These are phyloP conservation scores for Saccharata proteae DNA, from an alignment of 2,329 filamentous ascomycete genomes.

Conservation along the genomic window DNA sequence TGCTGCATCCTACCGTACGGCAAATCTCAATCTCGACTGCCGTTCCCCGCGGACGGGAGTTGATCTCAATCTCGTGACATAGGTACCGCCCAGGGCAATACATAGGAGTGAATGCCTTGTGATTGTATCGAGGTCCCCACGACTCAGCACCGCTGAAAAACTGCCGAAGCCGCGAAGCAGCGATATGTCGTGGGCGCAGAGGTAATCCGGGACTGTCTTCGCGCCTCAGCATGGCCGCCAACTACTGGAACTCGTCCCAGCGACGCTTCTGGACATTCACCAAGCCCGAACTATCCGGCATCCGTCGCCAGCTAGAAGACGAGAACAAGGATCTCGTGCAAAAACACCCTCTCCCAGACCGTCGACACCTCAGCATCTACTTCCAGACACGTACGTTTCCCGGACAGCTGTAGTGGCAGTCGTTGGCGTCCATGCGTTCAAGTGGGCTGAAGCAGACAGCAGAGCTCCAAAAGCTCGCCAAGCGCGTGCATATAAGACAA, in stretches of 20 bases:
- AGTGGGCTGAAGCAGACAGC: slow-evolving; percentile 4
- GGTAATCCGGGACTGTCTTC: neutral
- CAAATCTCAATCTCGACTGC: no score
- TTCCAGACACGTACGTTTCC: slow-evolving; percentile 69
- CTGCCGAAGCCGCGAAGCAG: no score
- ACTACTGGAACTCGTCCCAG: slow-evolving; percentile 95
- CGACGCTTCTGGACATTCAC: slow-evolving; percentile 83
- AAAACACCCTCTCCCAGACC: slow-evolving; percentile 71
- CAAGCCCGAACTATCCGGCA: slow-evolving; percentile 62
- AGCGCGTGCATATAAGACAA: slow-evolving; percentile 73
- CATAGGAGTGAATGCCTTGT: no score
- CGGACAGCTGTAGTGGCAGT: neutral
- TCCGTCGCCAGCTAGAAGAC: slow-evolving; percentile 66
- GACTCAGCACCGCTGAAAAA: no score
- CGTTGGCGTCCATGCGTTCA: neutral
- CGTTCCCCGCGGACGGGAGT: no score
- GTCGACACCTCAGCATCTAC: slow-evolving; percentile 76
- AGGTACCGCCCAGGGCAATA: no score
- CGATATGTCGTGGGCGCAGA: no score
- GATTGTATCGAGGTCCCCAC: no score
- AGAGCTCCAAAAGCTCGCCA: slow-evolving; percentile 75
- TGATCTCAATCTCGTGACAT: no score
- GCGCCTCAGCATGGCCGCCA: slow-evolving; percentile 61
- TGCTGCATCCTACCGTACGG: no score
- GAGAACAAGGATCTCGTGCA: slow-evolving; percentile 62